Evolutionary conservation across 2,329 filamentous ascomycete genomes (phyloP).

Genomic region (Elsinoe australis): DNA sequence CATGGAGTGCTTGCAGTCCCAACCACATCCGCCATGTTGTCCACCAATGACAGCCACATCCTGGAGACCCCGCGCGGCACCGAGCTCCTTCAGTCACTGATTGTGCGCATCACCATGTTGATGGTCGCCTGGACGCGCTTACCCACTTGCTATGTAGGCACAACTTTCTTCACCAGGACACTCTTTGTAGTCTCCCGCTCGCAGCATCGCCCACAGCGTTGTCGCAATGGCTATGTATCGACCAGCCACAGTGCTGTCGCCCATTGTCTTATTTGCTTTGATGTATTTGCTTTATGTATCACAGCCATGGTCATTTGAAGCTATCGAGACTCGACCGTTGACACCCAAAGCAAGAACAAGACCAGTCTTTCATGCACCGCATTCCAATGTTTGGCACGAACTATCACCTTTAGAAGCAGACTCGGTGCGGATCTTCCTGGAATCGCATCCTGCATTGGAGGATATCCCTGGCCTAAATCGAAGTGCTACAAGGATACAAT

Average conservation of each 20-base stretch:
- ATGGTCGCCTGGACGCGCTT: conserved; percentile 3
- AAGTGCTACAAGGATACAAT: conserved; percentile 1
- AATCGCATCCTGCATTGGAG: neutral
- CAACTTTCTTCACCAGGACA: neutral
- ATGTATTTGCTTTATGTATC: neutral
- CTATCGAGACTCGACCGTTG: neutral
- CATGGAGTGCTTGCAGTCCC: too few relatives aligned
- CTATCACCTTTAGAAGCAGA: conserved; percentile 2
- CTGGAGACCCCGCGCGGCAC: conserved; percentile 2
- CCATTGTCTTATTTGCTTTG: neutral
- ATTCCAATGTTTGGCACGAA: conserved; percentile 10
- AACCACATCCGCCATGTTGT: too few relatives aligned
- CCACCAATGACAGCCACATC: neutral
- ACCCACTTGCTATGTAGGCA: conserved; percentile 1
- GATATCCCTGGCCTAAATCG: conserved; percentile 1
- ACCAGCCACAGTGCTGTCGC: neutral
- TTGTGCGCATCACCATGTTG: conserved; percentile 1
- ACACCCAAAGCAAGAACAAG: neutral
- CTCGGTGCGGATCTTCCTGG: conserved; percentile 4
- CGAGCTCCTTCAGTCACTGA: neutral
- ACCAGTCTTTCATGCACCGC: conserved; percentile 9
- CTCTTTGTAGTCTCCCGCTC: neutral
- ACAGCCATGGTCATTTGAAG: conserved; percentile 13
- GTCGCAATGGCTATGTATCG: neutral
- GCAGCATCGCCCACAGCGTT: neutral